A percentile compares a stretch with the other conserved stretches of the same genome.
Evolutionary conservation across 2,329 filamentous ascomycete species (phyloP).

Genomic region (Coniochaeta sp.): DNA sequence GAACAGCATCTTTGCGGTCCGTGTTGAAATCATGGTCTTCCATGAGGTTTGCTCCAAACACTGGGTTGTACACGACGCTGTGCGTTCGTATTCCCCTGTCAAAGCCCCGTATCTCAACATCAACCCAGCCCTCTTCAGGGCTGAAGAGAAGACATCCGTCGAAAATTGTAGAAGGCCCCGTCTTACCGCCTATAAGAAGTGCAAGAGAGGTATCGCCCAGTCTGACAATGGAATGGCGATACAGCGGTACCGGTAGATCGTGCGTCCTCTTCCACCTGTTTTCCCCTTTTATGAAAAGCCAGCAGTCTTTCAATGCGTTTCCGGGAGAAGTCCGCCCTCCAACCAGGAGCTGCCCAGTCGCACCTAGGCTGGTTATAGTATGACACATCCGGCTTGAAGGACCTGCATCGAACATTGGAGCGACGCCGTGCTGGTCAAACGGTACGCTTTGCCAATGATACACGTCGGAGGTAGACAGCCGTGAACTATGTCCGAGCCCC

Average conservation of each 20-base stretch:
- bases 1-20: background rate
- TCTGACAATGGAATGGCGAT: slow-evolving; percentile 61
- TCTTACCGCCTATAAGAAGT: slow-evolving; percentile 57
- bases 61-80: slow-evolving; percentile 19
- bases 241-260: slow-evolving; percentile 63
- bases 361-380: slow-evolving; percentile 59
- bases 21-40: slow-evolving; percentile 1
- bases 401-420: slow-evolving; percentile 11
- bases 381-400: slow-evolving; percentile 61
- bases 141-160: slow-evolving; percentile 46
- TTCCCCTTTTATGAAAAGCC: slow-evolving; percentile 53
- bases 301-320: slow-evolving; percentile 63
- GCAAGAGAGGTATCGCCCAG: slow-evolving; percentile 40
- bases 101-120: background rate
- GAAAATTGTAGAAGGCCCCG: slow-evolving; percentile 37
- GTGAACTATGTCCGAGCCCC: slow-evolving; percentile 35
- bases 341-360: slow-evolving; percentile 53
- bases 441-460: slow-evolving; percentile 20
- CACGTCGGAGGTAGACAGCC: slow-evolving; percentile 42
- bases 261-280: slow-evolving; percentile 55
- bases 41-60: slow-evolving; percentile 36
- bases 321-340: slow-evolving; percentile 76
- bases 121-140: slow-evolving; percentile 36
- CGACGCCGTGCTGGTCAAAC: background rate
- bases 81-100: slow-evolving; percentile 29